Evolutionary conservation across 148 eudicot species (phyloP), one percentile per base, ranked within the genome.

Genomic region (Spergularia bocconei): DNA sequence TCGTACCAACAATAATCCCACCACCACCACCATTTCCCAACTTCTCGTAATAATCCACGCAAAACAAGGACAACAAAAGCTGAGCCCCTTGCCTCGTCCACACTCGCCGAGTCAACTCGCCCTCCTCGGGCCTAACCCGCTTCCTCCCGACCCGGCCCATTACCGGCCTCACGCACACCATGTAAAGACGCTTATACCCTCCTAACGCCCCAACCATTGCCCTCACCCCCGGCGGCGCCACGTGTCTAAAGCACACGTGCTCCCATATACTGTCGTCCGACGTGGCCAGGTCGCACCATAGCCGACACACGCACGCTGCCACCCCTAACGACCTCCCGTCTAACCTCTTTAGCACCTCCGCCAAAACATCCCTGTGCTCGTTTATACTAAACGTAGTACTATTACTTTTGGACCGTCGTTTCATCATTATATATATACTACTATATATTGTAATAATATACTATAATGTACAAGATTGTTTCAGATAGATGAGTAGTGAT

Each of bases 21-120:
- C 77, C 80, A 11, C 83, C 80, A n/a, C 82, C 61, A 14, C 81
- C 79, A 39, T 78, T 55, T 16, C 85, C 85, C 70, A 88, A 67
- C 69, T 87, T 83, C 89, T 95, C 98, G 20, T 95, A 95, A 76
- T 89, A 92, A 76, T 95, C 97, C 4, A 92, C 91, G 16, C 93
- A 92, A 75, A 92, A 92, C 67, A 95, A 48, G 0, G 98, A 95
- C 58, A 92, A 64, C 16, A 90, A 84, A 2, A 95, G 79, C 85
- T 95, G 96, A 33, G 94, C 88, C 59, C 89, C 95, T 39, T 84
- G 89, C 19, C 87, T 76, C 0, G 79, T 81, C 97, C 90, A 85
- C 25, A 80, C 86, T 21, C 88, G 65, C 38, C 81, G 78, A 48
- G 71, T 78, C 72, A 69, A 39, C 60, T 79, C 82, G 51, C 65